Conservation (phyloP, 805 yeast species). For the Lipomyces oligophaga region DNA sequence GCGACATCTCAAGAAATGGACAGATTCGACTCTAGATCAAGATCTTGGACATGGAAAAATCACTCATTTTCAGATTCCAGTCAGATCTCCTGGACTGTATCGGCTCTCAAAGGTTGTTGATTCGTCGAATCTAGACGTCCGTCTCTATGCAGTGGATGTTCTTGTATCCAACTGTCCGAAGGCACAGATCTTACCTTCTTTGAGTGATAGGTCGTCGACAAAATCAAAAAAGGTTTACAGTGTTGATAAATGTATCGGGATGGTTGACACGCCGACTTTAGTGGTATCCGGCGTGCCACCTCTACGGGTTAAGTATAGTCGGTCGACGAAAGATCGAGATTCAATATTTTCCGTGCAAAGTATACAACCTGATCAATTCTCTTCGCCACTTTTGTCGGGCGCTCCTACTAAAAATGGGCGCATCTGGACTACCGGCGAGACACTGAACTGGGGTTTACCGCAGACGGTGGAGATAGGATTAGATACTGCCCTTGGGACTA, state of each 20-base stretch:
- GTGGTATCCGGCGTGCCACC: conserved; percentile 77
- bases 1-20: conserved; percentile 48
- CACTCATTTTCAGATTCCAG: conserved; percentile 57
- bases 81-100: conserved; percentile 72
- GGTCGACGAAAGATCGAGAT: conserved; percentile 33
- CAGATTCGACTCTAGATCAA: conserved; percentile 2
- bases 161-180: conserved; percentile 74
- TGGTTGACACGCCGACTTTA: conserved; percentile 50
- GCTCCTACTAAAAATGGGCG: conserved; percentile 18
- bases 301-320: conserved; percentile 50
- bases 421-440: conserved; percentile 27
- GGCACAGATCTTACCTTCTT: conserved; percentile 49
- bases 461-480: conserved; percentile 43
- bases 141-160: conserved; percentile 58
- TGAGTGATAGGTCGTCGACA: conserved; percentile 31
- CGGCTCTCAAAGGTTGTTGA: conserved; percentile 66
- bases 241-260: conserved; percentile 69
- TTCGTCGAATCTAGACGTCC: conserved; percentile 51
- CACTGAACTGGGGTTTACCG: conserved; percentile 39
- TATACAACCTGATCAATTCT: conserved; percentile 25
- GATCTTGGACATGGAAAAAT: conserved; percentile 12
- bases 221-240: too few species aligned
- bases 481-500: conserved; percentile 42
- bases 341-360: conserved; percentile 30
- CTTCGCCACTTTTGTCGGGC: conserved; percentile 32